phyloP scores from a whole-genome alignment of 2,329 filamentous ascomycete genomes.

The Malbranchea cinnamomea region DNA sequence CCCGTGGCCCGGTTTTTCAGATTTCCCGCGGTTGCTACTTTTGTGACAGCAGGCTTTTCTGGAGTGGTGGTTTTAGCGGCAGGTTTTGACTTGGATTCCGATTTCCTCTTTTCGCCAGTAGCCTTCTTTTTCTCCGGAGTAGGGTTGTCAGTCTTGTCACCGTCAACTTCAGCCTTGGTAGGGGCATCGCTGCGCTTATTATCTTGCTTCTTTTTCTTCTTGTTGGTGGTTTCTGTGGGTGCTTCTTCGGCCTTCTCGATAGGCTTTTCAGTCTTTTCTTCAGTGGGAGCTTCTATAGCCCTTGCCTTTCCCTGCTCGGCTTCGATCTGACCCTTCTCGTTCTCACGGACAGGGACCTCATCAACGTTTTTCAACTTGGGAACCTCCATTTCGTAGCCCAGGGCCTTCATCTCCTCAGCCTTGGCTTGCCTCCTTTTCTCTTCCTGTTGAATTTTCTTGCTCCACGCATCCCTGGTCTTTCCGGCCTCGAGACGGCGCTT shows the following conservation, averaged over 20 bases:
- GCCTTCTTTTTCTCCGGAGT: constrained; percentile 1
- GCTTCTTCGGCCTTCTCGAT: constrained; percentile 10
- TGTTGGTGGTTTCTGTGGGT: constrained; percentile 7
- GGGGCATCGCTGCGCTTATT: constrained; percentile 12
- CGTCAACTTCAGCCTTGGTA: constrained; percentile 9
- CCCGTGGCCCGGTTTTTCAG: no score
- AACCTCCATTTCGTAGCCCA: constrained; percentile 72
- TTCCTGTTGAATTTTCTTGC: constrained; percentile 58
- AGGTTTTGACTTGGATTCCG: no score
- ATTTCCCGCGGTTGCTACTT: no score
- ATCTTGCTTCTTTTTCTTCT: constrained; percentile 11
- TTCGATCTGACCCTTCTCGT: constrained; percentile 20
- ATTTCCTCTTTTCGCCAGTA: no score
- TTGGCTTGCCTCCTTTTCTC: constrained; percentile 53
- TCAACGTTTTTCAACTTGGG: constrained; percentile 54
- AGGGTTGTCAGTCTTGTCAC: constrained; percentile 5
- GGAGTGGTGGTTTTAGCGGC: no score
- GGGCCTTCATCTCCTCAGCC: constrained; percentile 57
- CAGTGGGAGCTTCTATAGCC: constrained; percentile 13
- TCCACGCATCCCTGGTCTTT: constrained; percentile 62
- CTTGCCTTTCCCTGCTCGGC: constrained; percentile 12
- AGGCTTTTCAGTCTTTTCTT: constrained; percentile 10
- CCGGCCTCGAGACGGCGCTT: constrained; percentile 60
- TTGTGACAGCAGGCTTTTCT: no score
- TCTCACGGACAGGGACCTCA: constrained; percentile 32